These are phyloP conservation scores for Magnusiomyces fungicola DNA, from an alignment of 1,139 yeast species.

Conservation along the genomic window DNA sequence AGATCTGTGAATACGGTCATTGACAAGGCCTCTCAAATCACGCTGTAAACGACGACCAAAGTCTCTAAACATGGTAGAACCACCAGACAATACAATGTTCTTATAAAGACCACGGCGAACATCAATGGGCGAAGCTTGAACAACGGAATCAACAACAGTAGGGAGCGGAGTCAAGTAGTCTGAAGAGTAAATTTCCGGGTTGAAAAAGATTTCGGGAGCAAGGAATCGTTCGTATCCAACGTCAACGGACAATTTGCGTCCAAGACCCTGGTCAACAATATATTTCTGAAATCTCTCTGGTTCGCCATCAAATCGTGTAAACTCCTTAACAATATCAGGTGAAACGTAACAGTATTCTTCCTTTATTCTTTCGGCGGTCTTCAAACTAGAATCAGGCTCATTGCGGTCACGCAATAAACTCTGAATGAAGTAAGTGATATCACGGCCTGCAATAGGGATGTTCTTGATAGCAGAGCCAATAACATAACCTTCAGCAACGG, in stretches of 20 bases:
- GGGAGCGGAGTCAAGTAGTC: conserved; percentile 96
- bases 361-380: conserved; percentile 93
- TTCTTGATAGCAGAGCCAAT: conserved; percentile 96
- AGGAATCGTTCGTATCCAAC: conserved; percentile 95
- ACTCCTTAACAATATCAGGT: conserved; percentile 96
- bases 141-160: conserved; percentile 86
- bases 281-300: conserved; percentile 93
- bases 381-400: conserved; percentile 85
- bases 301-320: conserved; percentile 87
- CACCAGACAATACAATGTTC: conserved; percentile 92
- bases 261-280: conserved; percentile 76
- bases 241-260: conserved; percentile 61
- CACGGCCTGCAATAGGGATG: conserved; percentile 98
- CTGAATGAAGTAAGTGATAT: conserved; percentile 89
- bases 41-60: conserved; percentile 96
- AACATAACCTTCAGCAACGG: conserved; percentile 98
- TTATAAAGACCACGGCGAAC: conserved; percentile 94
- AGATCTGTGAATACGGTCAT: conserved; percentile 76
- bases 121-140: conserved; percentile 94
- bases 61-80: conserved; percentile 97
- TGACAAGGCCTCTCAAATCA: conserved; percentile 81
- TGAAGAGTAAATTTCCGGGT: conserved; percentile 93
- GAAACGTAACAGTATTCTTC: conserved; percentile 96
- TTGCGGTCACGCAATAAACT: conserved; percentile 93
- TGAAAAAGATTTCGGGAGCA: conserved; percentile 98